Conservation (phyloP, 2,329 filamentous ascomycete species). For the Daldinia sp. region DNA sequence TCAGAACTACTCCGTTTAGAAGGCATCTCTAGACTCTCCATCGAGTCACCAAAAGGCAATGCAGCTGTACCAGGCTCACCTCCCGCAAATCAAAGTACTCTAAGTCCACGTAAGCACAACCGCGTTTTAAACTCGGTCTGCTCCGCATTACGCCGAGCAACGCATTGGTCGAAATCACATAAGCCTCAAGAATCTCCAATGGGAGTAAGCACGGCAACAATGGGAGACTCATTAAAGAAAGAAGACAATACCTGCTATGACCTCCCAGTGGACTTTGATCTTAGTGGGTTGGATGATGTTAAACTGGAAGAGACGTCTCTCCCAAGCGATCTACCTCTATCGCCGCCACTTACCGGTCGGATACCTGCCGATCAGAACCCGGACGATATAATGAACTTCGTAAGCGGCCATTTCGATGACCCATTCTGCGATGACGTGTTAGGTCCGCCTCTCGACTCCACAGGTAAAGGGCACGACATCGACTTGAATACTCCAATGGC, state of each 20-base stretch:
- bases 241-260: constrained; percentile 10
- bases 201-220: constrained; percentile 11
- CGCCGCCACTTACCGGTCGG: constrained; percentile 44
- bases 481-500: constrained; percentile 36
- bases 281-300: constrained; percentile 30
- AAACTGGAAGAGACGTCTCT: constrained; percentile 20
- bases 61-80: constrained; percentile 41
- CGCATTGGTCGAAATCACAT: constrained; percentile 37
- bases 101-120: constrained; percentile 41
- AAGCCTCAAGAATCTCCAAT: constrained; percentile 1
- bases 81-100: constrained; percentile 39
- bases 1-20: constrained; percentile 57
- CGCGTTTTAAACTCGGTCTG: constrained; percentile 44
- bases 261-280: constrained; percentile 9
- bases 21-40: constrained; percentile 50
- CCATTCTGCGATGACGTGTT: constrained; percentile 42
- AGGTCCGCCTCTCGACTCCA: constrained; percentile 24
- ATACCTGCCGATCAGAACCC: constrained; percentile 38
- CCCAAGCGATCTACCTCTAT: constrained; percentile 42
- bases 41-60: constrained; percentile 46
- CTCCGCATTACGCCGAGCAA: constrained; percentile 41
- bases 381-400: constrained; percentile 37
- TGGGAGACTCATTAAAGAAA: constrained; percentile 28
- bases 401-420: constrained; percentile 45
- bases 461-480: constrained; percentile 7